Conservation (phyloP, 2,329 filamentous ascomycete species). For the Ophiostoma triangulosporum region DNA sequence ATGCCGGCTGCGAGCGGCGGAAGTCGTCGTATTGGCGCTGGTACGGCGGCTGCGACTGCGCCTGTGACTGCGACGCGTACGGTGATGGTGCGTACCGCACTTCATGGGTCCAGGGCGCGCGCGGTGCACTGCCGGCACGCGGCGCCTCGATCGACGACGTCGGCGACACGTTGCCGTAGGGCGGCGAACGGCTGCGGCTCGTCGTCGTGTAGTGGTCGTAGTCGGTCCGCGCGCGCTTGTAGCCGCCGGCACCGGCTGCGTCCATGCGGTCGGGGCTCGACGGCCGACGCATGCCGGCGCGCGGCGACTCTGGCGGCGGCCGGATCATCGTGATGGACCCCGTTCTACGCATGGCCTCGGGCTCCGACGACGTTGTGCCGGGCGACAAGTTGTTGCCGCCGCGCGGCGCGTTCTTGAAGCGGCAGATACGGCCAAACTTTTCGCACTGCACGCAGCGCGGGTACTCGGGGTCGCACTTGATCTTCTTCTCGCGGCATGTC, state of each 20-base stretch:
- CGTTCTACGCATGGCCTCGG: slow-evolving; percentile 30
- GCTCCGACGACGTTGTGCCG: slow-evolving; percentile 36
- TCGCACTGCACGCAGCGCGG: slow-evolving; percentile 84
- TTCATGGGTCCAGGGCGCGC: slow-evolving; percentile 11
- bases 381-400: slow-evolving; percentile 46
- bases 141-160: slow-evolving; percentile 6
- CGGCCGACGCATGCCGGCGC: slow-evolving; percentile 12
- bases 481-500: slow-evolving; percentile 92
- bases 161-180: slow-evolving; percentile 15
- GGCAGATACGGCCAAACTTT: slow-evolving; percentile 76
- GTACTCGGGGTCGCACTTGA: slow-evolving; percentile 84
- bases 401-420: slow-evolving; percentile 66
- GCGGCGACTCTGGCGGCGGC: slow-evolving; percentile 22
- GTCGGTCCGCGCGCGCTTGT: slow-evolving; percentile 36
- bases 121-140: slow-evolving; percentile 7
- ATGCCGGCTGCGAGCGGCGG: slow-evolving; percentile 5
- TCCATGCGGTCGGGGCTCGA: slow-evolving; percentile 18
- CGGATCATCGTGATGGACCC: slow-evolving; percentile 19
- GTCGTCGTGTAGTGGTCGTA: slow-evolving; percentile 31
- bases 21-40: slow-evolving; percentile 1
- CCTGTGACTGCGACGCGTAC: neutral
- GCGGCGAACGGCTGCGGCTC: slow-evolving; percentile 12
- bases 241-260: slow-evolving; percentile 17
- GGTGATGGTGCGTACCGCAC: neutral
- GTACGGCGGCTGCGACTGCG: neutral